These are phyloP conservation scores for Hypomyces rosellus DNA, from an alignment of 2,329 filamentous ascomycete genomes.

Conservation along the genomic window DNA sequence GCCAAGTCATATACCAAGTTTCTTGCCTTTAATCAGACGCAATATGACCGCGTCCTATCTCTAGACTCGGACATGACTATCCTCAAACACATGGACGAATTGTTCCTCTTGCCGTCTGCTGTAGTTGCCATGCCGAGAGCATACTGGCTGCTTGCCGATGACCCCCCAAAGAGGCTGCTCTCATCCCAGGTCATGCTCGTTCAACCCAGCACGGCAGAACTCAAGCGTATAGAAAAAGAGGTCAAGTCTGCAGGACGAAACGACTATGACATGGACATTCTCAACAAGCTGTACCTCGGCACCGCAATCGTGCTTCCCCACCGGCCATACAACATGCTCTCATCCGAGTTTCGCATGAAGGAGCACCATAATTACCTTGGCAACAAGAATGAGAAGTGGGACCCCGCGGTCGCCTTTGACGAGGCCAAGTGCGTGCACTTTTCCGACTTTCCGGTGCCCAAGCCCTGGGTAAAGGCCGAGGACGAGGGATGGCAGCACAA, in stretches of 20 bases:
- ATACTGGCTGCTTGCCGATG: constrained; percentile 57
- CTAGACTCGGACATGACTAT: constrained; percentile 58
- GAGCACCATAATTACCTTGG: constrained; percentile 40
- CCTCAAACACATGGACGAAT: constrained; percentile 59
- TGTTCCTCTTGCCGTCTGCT: constrained; percentile 59
- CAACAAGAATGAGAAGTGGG: constrained; percentile 46
- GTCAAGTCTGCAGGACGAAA: constrained; percentile 18
- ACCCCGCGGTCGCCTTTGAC: constrained; percentile 43
- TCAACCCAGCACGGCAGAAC: constrained; percentile 49
- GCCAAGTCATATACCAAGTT: constrained; percentile 61
- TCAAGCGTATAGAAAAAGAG: constrained; percentile 28
- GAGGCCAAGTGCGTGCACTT: constrained; percentile 29
- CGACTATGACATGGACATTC: constrained; percentile 61
- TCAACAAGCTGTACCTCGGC: constrained; percentile 56
- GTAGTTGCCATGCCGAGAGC: constrained; percentile 63
- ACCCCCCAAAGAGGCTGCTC: constrained; percentile 37
- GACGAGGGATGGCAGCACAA: constrained; percentile 5
- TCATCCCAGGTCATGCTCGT: constrained; percentile 54
- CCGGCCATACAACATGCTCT: constrained; percentile 53
- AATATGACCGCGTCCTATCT: constrained; percentile 46
- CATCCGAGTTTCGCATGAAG: constrained; percentile 53
- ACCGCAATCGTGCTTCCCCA: constrained; percentile 58
- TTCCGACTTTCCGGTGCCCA: constrained; percentile 15
- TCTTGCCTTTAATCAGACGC: constrained; percentile 59
- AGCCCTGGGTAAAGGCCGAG: constrained; percentile 13